Conservation (phyloP, 129 eudicot genomes). For the Mikania micrantha region DNA sequence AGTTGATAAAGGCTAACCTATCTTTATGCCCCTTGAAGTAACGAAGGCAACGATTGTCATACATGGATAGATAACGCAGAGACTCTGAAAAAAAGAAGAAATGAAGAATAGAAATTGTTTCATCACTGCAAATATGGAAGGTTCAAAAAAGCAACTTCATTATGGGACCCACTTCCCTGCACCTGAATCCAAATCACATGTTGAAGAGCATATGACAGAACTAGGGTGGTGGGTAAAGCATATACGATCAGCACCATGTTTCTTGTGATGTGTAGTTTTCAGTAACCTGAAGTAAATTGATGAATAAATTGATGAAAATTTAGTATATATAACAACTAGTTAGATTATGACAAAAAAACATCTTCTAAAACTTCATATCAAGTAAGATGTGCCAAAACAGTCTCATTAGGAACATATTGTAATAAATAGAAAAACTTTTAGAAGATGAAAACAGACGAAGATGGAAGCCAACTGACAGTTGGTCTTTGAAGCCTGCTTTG, state of each 20-base stretch:
- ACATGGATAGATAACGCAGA: slow-evolving; percentile 85
- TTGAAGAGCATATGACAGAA: slow-evolving; percentile 87
- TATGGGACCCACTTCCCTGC: slow-evolving; percentile 36
- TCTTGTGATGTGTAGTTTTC: slow-evolving; percentile 87
- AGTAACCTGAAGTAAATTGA: slow-evolving; percentile 50
- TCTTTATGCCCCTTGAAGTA: slow-evolving; percentile 92
- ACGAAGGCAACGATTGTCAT: slow-evolving; percentile 90
- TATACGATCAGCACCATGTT: slow-evolving; percentile 92
- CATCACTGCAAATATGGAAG: background rate
- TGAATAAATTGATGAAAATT: slow-evolving; percentile 3
- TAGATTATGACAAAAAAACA: background rate
- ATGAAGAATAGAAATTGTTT: background rate
- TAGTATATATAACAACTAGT: background rate
- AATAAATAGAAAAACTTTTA: background rate
- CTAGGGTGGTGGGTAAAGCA: slow-evolving; percentile 94
- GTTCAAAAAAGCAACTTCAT: background rate
- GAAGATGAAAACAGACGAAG: background rate
- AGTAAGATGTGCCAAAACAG: background rate
- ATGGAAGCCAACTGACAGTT: background rate
- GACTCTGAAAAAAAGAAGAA: slow-evolving; percentile 43
- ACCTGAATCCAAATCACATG: slow-evolving; percentile 50
- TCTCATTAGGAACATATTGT: background rate
- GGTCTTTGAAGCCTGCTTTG: slow-evolving; percentile 1
- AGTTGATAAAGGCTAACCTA: slow-evolving; percentile 41
- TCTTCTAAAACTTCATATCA: slow-evolving; percentile 1